Conservation (phyloP, 2,329 filamentous ascomycete genomes). For the Apiospora kogelbergensis region DNA sequence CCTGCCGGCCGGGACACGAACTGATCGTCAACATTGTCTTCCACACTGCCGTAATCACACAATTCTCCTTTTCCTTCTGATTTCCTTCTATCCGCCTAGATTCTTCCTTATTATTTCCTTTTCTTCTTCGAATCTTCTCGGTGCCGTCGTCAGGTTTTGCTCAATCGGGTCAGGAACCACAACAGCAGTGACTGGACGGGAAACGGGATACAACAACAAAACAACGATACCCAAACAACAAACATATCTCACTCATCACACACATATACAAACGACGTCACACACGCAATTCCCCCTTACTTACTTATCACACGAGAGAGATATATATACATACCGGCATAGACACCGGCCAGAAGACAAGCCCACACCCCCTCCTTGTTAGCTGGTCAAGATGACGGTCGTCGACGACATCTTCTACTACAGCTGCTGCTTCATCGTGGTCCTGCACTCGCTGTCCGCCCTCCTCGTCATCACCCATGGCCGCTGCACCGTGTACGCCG, state of each 20-base stretch:
- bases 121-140: neutral
- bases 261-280: neutral
- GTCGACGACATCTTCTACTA: conserved; percentile 21
- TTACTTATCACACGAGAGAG: neutral
- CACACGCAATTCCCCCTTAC: neutral
- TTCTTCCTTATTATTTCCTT: neutral
- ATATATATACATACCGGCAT: neutral
- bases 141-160: neutral
- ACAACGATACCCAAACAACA: neutral
- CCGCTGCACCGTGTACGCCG: conserved; percentile 18
- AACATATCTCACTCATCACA: neutral
- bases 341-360: neutral
- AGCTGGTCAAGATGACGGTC: conserved; percentile 16
- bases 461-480: conserved; percentile 18
- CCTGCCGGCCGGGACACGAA: neutral
- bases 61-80: neutral
- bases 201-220: neutral
- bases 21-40: neutral
- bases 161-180: conserved; percentile 5
- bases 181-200: neutral
- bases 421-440: conserved; percentile 21
- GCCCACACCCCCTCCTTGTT: neutral
- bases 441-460: conserved; percentile 21
- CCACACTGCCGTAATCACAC: neutral
- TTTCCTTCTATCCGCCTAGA: neutral